These are phyloP conservation scores for Salicornia ramosissima DNA, from an alignment of 148 eudicot genomes.

Conservation along the genomic window DNA sequence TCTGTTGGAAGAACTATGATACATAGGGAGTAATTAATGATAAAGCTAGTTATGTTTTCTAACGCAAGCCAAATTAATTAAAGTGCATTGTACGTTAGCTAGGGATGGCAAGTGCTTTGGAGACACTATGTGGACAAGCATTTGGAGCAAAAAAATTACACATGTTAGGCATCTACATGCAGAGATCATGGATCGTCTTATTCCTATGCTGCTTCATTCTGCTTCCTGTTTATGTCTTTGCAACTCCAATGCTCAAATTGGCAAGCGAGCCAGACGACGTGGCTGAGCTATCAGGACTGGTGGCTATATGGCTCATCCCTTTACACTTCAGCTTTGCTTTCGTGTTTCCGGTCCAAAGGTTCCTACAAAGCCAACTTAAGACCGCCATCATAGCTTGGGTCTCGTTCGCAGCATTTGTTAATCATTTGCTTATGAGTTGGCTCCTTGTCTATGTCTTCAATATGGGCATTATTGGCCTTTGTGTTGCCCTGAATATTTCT, in stretches of 20 bases:
- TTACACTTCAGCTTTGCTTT: conserved; percentile 66
- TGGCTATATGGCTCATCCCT: conserved; percentile 50
- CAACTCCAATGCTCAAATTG: conserved; percentile 45
- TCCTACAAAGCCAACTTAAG: conserved; percentile 58
- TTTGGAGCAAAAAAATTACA: conserved; percentile 44
- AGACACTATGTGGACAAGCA: conserved; percentile 59
- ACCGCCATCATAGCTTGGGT: conserved; percentile 51
- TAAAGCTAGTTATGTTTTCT: too few species aligned
- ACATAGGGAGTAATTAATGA: too few species aligned
- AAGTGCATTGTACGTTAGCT: conserved; percentile 31
- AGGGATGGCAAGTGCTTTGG: conserved; percentile 58
- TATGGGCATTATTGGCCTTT: conserved; percentile 44
- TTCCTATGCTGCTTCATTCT: conserved; percentile 55
- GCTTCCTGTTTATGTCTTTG: conserved; percentile 45
- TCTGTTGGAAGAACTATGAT: too few species aligned
- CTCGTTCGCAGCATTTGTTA: conserved; percentile 26
- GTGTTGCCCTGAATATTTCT: conserved; percentile 38
- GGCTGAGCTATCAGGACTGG: conserved; percentile 43
- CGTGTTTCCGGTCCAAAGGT: conserved; percentile 46
- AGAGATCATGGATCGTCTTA: conserved; percentile 53
- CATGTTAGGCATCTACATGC: conserved; percentile 53
- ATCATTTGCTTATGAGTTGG: conserved; percentile 39
- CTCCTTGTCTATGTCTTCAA: conserved; percentile 31
- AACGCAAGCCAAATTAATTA: too few species aligned
- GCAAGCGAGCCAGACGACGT: conserved; percentile 44